Evolutionary conservation across 805 yeast species (phyloP).

Genomic region (Teunomyces aglyptinius): DNA sequence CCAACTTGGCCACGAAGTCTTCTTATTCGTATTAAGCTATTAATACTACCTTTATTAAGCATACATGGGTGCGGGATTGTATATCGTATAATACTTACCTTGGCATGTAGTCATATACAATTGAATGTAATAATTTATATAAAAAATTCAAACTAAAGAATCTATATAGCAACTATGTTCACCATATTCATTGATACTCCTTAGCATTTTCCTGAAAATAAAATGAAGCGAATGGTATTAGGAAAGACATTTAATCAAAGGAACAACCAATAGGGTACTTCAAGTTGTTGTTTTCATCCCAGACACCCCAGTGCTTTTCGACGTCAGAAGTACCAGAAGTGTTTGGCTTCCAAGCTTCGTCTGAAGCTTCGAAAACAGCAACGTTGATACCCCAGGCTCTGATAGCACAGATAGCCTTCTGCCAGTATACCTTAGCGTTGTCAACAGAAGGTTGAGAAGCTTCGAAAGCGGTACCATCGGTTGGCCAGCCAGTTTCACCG

Average conservation of each 20-base stretch:
- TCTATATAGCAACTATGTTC: background rate
- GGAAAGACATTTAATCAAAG: slow-evolving; percentile 13
- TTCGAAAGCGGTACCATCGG: slow-evolving; percentile 75
- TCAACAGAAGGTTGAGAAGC: slow-evolving; percentile 61
- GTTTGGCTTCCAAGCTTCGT: slow-evolving; percentile 94
- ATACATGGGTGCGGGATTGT: no score
- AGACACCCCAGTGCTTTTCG: slow-evolving; percentile 95
- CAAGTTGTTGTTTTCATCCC: slow-evolving; percentile 47
- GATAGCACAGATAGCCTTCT: slow-evolving; percentile 85
- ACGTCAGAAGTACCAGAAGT: slow-evolving; percentile 83
- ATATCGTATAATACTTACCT: no score
- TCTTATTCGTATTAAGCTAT: background rate
- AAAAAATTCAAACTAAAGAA: background rate
- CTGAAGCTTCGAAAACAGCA: slow-evolving; percentile 90
- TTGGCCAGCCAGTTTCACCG: slow-evolving; percentile 98
- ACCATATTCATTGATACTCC: background rate
- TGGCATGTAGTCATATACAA: no score
- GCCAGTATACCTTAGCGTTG: slow-evolving; percentile 82
- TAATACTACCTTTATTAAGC: no score
- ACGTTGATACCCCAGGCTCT: slow-evolving; percentile 96
- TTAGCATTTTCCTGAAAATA: background rate
- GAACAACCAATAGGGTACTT: slow-evolving; percentile 39
- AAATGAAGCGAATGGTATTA: background rate
- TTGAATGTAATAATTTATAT: no score
- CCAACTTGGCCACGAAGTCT: slow-evolving; percentile 19